Evolutionary conservation across 495 filamentous ascomycete genomes (phyloP).

Genomic region (Aspergillus carlsbadensis): DNA sequence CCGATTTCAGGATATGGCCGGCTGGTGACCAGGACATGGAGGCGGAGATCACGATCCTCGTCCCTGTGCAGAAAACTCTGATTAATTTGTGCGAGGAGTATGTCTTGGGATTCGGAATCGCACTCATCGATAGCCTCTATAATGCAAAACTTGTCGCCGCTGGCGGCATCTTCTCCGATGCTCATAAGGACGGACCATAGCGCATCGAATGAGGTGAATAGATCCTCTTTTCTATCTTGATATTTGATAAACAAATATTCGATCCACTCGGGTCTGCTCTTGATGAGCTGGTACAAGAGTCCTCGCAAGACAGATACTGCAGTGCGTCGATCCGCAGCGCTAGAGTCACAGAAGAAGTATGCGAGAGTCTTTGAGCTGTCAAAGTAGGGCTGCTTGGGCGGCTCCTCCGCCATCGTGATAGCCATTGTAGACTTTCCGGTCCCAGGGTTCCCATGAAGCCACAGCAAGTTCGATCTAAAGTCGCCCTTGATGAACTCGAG

Average conservation of each 20-base stretch:
- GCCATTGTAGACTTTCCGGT: slow-evolving; percentile 32
- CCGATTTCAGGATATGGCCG: slow-evolving; percentile 24
- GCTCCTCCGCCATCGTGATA: slow-evolving; percentile 20
- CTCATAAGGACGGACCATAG: slow-evolving; percentile 24
- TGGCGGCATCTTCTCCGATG: slow-evolving; percentile 2
- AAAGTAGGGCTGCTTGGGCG: slow-evolving; percentile 16
- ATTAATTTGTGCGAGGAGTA: neutral
- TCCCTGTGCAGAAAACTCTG: neutral
- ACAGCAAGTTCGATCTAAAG: slow-evolving; percentile 13
- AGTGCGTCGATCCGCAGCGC: slow-evolving; percentile 12
- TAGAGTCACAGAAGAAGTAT: slow-evolving; percentile 34
- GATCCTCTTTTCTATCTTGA: slow-evolving; percentile 14
- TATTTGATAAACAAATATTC: slow-evolving; percentile 24
- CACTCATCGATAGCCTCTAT: slow-evolving; percentile 34
- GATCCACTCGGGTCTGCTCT: slow-evolving; percentile 15
- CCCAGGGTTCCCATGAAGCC: slow-evolving; percentile 28
- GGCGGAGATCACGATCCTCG: neutral
- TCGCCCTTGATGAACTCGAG: too few species aligned
- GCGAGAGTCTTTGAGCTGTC: slow-evolving; percentile 14
- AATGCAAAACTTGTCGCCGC: slow-evolving; percentile 20
- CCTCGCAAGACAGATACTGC: slow-evolving; percentile 23
- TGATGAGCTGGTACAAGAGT: slow-evolving; percentile 28
- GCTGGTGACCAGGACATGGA: slow-evolving; percentile 29
- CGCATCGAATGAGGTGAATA: slow-evolving; percentile 30
- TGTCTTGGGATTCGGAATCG: neutral